These are phyloP conservation scores for Sutorius australiensis DNA, from an alignment of 768 basidiomycete genomes.

Conservation along the genomic window DNA sequence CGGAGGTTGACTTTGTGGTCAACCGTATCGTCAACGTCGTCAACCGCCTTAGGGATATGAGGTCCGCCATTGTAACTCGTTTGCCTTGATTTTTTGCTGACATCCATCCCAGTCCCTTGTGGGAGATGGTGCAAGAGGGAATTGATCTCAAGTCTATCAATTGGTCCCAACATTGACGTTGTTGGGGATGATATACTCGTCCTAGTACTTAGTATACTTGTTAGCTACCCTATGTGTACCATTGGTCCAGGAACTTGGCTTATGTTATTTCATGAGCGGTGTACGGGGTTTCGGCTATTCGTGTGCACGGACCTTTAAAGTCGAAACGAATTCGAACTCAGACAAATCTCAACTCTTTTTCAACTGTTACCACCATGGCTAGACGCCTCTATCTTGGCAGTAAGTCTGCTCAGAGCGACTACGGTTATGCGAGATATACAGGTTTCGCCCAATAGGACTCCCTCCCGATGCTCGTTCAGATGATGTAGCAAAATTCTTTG, in stretches of 20 bases:
- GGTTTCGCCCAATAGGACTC: slow-evolving; percentile 49
- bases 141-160: slow-evolving; percentile 94
- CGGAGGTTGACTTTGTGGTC: slow-evolving; percentile 92
- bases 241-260: neutral
- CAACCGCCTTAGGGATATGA: slow-evolving; percentile 88
- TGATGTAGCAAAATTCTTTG: slow-evolving; percentile 85
- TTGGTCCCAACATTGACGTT: slow-evolving; percentile 68
- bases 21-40: slow-evolving; percentile 86
- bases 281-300: slow-evolving; percentile 15
- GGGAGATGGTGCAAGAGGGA: slow-evolving; percentile 99
- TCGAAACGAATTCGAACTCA: slow-evolving; percentile 31
- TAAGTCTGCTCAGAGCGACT: slow-evolving; percentile 35
- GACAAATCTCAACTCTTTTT: slow-evolving; percentile 28
- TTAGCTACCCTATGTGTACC: slow-evolving; percentile 11
- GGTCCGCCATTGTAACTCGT: slow-evolving; percentile 39
- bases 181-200: neutral
- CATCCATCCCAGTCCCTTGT: slow-evolving; percentile 63
- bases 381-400: slow-evolving; percentile 85
- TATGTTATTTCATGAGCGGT: neutral
- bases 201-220: slow-evolving; percentile 7
- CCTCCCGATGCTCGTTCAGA: slow-evolving; percentile 79
- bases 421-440: slow-evolving; percentile 5
- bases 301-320: slow-evolving; percentile 32
- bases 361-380: slow-evolving; percentile 54
- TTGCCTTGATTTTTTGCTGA: slow-evolving; percentile 8